Evolutionary conservation across 2,329 filamentous ascomycete genomes (phyloP), one percentile per base, ranked within the genome.

Genomic region (Tolypocladium sp.): DNA sequence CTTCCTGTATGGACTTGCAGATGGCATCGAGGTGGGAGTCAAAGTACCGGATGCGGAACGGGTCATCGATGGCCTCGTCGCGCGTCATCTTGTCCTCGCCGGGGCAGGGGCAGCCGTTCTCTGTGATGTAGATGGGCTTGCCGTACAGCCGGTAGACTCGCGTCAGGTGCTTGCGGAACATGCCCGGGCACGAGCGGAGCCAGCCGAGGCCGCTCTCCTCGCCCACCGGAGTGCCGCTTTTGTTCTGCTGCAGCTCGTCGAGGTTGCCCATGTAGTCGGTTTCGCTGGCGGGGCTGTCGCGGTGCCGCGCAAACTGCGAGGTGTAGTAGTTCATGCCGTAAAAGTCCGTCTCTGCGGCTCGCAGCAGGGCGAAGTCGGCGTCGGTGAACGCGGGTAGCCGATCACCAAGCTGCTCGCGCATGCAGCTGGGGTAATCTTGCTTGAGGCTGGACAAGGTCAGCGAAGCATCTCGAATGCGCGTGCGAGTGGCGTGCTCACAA

Each of bases 281-380:
- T 3, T 77, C 76, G 1, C 82, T 79, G 0, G 89, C 76, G 52
- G 80, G 76, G 8, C 80, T 81, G 10, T 82, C 80, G 68, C 85
- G 84, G 75, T 92, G 87, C 71, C 86, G 87, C 76, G 95, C 86
- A 76, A 90, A 95, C 79, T 94, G 90, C 69, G 90, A 88, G 55
- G 90, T 92, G 79, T 96, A 96, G 79, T 92, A 89, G 79, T 96
- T 95, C 90, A 93, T 93, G 72, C 90, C 91, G 74, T 95, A 95
- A 75, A 95, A 95, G 78, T 95, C 91, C 73, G 93, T 94, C 70
- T 87, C 91, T 17, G 89, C 90, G 38, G 37, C 71, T 68, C 88
- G 81, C 54, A 96, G 85, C 20, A 94, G 78, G 2, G 83, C 83
- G 30, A 79, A 73, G 70, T 96, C 90, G 65, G 90, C 88, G 0